Conservation (phyloP, 129 eudicot species). For the Arctium minus region DNA sequence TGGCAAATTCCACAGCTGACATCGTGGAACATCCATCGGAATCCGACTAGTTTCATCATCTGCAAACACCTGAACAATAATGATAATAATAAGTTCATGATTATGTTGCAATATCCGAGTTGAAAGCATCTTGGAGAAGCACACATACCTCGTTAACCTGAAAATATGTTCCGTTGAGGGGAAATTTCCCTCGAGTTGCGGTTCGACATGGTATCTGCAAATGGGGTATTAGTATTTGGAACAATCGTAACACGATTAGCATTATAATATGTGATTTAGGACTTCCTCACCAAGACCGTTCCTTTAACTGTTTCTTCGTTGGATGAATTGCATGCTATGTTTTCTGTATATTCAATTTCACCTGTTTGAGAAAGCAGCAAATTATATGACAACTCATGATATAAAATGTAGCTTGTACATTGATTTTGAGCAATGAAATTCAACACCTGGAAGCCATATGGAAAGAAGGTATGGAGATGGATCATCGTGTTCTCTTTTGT, state of each 20-base stretch:
- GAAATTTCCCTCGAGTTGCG: slow-evolving; percentile 54
- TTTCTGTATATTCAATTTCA: not conserved
- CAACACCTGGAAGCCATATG: slow-evolving; percentile 50
- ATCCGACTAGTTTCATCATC: slow-evolving; percentile 52
- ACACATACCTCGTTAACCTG: slow-evolving; percentile 69
- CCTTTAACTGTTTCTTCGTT: slow-evolving; percentile 41
- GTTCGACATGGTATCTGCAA: slow-evolving; percentile 60
- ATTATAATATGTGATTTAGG: not conserved
- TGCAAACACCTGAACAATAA: slow-evolving; percentile 63
- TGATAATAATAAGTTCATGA: not conserved
- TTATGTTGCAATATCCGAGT: not conserved
- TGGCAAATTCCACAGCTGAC: slow-evolving; percentile 31
- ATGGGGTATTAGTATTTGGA: not conserved
- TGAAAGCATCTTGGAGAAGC: not conserved
- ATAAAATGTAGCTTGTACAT: not conserved
- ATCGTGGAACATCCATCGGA: slow-evolving; percentile 51
- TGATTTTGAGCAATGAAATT: slow-evolving; percentile 2
- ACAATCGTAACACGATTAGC: not conserved
- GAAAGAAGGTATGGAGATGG: slow-evolving; percentile 60
- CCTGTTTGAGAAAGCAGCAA: slow-evolving; percentile 1
- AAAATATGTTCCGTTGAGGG: slow-evolving; percentile 79
- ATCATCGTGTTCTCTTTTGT: slow-evolving; percentile 44
- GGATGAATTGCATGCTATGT: no score
- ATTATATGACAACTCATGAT: not conserved
- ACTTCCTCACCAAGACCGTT: slow-evolving; percentile 61